A percentile compares a stretch with the other conserved stretches of the same genome.
Conservation (phyloP, 2,329 filamentous ascomycete species). For the Diaporthe eres region DNA sequence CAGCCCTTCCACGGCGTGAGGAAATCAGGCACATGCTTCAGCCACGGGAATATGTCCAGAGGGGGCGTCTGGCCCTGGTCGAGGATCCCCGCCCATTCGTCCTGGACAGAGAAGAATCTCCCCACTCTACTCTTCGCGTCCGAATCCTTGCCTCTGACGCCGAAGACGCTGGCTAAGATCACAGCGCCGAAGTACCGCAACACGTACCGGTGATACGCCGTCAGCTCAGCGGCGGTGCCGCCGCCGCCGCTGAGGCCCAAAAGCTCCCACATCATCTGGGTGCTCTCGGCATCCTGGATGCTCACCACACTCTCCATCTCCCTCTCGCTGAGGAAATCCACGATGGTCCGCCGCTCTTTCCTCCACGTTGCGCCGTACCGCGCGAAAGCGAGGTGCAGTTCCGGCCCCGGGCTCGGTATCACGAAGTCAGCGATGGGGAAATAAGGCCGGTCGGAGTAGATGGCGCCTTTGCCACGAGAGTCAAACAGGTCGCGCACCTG, state of each 20-base stretch:
- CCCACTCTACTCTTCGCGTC: constrained; percentile 29
- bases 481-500: constrained; percentile 45
- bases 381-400: constrained; percentile 44
- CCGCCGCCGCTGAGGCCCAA: constrained; percentile 18
- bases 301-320: constrained; percentile 40
- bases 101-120: constrained; percentile 42
- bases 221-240: neutral
- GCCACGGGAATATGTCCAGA: constrained; percentile 44
- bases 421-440: constrained; percentile 40
- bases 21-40: constrained; percentile 44
- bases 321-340: constrained; percentile 42
- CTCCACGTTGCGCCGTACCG: constrained; percentile 44
- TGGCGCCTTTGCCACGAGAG: constrained; percentile 42
- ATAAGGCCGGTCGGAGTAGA: constrained; percentile 45
- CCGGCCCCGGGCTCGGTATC: constrained; percentile 39
- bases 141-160: constrained; percentile 41
- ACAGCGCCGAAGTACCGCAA: constrained; percentile 44
- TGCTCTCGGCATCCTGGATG: constrained; percentile 45
- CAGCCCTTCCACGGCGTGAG: constrained; percentile 46
- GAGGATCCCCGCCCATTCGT: constrained; percentile 42
- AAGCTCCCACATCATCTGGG: constrained; percentile 45
- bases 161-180: constrained; percentile 43
- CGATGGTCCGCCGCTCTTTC: constrained; percentile 43
- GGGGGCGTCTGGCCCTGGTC: constrained; percentile 42
- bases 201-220: constrained; percentile 40